Percentiles rank a stretch among this genome's conserved stretches.
phyloP scores from a whole-genome alignment of 371 early-diverging fungal genomes.

The Chytridiales sp. region DNA sequence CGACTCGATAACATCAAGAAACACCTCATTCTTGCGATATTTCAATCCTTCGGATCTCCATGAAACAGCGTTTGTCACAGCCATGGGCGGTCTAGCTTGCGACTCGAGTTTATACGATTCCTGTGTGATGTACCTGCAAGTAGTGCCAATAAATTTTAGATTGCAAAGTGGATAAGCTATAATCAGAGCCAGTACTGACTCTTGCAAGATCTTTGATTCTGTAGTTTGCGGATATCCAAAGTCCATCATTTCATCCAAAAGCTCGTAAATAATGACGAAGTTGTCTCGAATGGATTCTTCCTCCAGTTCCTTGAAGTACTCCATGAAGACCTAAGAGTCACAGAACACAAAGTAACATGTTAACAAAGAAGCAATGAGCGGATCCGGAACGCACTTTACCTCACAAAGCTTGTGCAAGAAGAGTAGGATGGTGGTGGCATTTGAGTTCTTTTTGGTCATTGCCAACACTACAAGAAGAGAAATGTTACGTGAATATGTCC shows the following conservation, averaged over 20 bases:
- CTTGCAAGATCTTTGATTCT: slow-evolving; percentile 94
- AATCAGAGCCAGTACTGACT: slow-evolving; percentile 52
- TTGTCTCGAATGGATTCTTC: slow-evolving; percentile 96
- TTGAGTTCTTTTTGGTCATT: slow-evolving; percentile 94
- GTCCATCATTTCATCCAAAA: slow-evolving; percentile 99
- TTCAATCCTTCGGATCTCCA: slow-evolving; percentile 97
- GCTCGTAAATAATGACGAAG: slow-evolving; percentile 95
- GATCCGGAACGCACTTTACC: slow-evolving; percentile 25
- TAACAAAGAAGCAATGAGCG: neutral
- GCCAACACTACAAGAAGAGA: slow-evolving; percentile 71
- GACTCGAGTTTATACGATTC: slow-evolving; percentile 90
- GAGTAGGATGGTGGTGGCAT: slow-evolving; percentile 90
- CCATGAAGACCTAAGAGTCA: slow-evolving; percentile 72
- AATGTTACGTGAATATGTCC: no score
- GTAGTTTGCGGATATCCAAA: slow-evolving; percentile 98
- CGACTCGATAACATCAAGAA: slow-evolving; percentile 96
- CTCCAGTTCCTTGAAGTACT: slow-evolving; percentile 97
- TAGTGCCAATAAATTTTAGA: neutral
- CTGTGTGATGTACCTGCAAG: slow-evolving; percentile 88
- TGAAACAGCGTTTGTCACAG: slow-evolving; percentile 96
- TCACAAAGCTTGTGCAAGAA: slow-evolving; percentile 91
- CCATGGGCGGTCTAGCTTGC: slow-evolving; percentile 87
- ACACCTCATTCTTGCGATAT: slow-evolving; percentile 98
- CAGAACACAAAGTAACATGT: neutral
- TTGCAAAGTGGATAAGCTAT: slow-evolving; percentile 3